phyloP scores from a whole-genome alignment of 176 grass and related monocot genomes.

The Cymbopogon citratus region DNA sequence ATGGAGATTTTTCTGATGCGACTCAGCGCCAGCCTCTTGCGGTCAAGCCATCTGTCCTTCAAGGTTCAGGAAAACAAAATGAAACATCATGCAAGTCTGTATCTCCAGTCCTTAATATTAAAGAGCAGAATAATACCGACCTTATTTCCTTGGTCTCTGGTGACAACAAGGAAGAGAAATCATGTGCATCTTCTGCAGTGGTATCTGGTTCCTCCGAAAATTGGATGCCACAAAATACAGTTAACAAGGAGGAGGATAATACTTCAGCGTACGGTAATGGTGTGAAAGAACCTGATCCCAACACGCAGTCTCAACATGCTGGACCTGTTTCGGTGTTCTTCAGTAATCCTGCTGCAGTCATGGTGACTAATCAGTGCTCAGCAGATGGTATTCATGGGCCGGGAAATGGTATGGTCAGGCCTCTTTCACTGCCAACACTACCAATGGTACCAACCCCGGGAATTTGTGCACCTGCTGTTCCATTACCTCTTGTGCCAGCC shows the following conservation, averaged over 20 bases:
- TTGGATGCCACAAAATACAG: constrained; percentile 18
- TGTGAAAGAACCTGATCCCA: constrained; percentile 23
- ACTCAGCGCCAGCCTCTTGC: constrained; percentile 35
- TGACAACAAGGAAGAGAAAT: constrained; percentile 48
- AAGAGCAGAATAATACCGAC: constrained; percentile 38
- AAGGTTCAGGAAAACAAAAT: constrained; percentile 22
- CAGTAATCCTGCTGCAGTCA: constrained; percentile 34
- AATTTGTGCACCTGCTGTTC: constrained; percentile 34
- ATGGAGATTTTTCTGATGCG: constrained; percentile 24
- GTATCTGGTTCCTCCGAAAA: constrained; percentile 33
- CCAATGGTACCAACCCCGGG: constrained; percentile 11
- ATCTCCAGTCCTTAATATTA: constrained; percentile 25
- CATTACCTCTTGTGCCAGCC: constrained; percentile 50
- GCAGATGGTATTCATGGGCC: constrained; percentile 19
- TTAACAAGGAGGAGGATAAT: constrained; percentile 34
- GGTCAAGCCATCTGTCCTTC: constrained; percentile 4
- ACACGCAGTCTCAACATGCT: constrained; percentile 30
- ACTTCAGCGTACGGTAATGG: constrained; percentile 34
- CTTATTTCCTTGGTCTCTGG: constrained; percentile 27
- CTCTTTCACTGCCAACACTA: neutral
- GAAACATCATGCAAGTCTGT: constrained; percentile 37
- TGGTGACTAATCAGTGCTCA: constrained; percentile 23
- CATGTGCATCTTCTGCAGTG: constrained; percentile 35
- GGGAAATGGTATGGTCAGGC: constrained; percentile 7
- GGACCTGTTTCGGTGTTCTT: constrained; percentile 49